These are phyloP conservation scores for Hymenoscyphus scutula DNA, from an alignment of 2,329 filamentous ascomycete species.

Conservation along the genomic window DNA sequence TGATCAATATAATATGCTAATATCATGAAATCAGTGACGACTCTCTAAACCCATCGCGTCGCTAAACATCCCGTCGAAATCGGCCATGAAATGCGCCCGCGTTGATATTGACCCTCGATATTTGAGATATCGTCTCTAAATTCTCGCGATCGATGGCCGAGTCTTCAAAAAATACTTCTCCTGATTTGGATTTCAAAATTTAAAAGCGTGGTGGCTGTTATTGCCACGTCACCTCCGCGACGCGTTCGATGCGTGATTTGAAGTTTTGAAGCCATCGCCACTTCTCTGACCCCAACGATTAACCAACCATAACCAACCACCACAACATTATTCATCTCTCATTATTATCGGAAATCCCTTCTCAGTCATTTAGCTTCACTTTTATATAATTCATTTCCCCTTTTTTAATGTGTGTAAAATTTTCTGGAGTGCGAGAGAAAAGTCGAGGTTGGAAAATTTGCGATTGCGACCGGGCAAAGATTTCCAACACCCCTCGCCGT, in stretches of 20 bases:
- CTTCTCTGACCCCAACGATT: conserved; percentile 15
- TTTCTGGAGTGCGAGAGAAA: conserved; percentile 16
- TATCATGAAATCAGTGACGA: conserved; percentile 21
- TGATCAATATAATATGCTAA: conserved; percentile 13
- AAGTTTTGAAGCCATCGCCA: conserved; percentile 29
- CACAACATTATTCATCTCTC: conserved; percentile 19
- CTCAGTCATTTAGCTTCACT: conserved; percentile 7
- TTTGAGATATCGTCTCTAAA: neutral
- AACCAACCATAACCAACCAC: conserved; percentile 13
- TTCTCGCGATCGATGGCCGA: neutral
- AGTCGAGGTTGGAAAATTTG: conserved; percentile 14
- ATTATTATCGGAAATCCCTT: neutral
- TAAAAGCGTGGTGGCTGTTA: conserved; percentile 13
- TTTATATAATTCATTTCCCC: conserved; percentile 8
- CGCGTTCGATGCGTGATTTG: conserved; percentile 4
- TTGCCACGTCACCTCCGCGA: neutral
- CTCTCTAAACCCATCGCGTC: conserved; percentile 13
- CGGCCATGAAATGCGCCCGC: conserved; percentile 14
- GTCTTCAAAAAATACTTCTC: neutral
- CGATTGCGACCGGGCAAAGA: conserved; percentile 15
- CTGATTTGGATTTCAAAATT: neutral
- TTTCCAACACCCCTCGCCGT: neutral
- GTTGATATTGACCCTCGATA: conserved; percentile 8
- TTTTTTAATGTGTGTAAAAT: conserved; percentile 11
- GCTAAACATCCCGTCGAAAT: conserved; percentile 16